phyloP scores from a whole-genome alignment of 805 yeast species.

The Kluyveromyces nonfermentans region DNA sequence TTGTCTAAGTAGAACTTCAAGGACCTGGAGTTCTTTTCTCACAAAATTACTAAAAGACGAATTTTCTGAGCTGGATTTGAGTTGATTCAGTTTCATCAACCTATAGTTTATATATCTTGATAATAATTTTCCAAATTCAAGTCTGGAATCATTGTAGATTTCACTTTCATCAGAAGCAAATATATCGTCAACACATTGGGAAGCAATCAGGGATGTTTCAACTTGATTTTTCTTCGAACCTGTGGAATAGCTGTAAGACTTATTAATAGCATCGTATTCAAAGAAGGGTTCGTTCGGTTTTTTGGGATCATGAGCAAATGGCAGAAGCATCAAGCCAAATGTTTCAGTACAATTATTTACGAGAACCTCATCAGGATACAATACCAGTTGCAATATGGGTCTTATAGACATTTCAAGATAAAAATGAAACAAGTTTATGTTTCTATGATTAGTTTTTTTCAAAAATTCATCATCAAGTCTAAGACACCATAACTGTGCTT shows the following conservation, averaged over 20 bases:
- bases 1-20: not conserved
- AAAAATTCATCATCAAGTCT: slow-evolving; percentile 15
- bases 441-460: not conserved
- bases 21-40: not conserved
- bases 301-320: slow-evolving; percentile 9
- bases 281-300: slow-evolving; percentile 6
- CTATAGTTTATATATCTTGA: not conserved
- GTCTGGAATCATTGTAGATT: not conserved
- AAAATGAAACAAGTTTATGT: slow-evolving; percentile 16
- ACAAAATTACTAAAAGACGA: not conserved
- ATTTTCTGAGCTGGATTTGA: not conserved
- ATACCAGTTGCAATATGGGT: slow-evolving; percentile 33
- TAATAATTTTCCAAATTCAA: not conserved
- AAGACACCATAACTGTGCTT: slow-evolving; percentile 12
- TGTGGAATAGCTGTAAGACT: not conserved
- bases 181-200: not conserved
- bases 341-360: slow-evolving; percentile 11
- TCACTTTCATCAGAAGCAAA: not conserved
- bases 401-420: slow-evolving; percentile 32
- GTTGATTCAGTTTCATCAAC: not conserved
- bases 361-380: slow-evolving; percentile 17
- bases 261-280: slow-evolving; percentile 6
- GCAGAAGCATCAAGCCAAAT: slow-evolving; percentile 12
- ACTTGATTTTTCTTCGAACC: not conserved
- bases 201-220: not conserved